Base-by-base conservation (phyloP, 495 filamentous ascomycete species). In the Penicillium atrosanguineum region DNA sequence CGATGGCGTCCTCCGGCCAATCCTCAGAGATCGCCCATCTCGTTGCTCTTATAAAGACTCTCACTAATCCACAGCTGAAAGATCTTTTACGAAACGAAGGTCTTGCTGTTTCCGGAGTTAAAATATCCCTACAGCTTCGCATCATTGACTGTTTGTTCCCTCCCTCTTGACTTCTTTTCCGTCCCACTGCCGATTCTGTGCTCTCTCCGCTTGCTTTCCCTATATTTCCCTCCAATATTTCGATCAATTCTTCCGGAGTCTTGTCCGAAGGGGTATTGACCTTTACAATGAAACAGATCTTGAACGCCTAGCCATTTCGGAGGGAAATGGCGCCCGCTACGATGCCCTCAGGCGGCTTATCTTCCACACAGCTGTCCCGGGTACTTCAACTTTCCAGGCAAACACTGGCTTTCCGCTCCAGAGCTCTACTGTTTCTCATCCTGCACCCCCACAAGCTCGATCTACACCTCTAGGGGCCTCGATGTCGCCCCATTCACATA, bases 91-190 rank as follows among this genome's bases (percentile, higher is more conserved):
- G 79, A 38, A 71, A 73, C 50, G 87, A 93, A 65, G 79, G 82
- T 25, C 77, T 93, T 16, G 74, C 78, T 31, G 84, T 89, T 37
- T 87, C 83, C 25, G 94, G 94, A 8, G 83, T 90, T 53, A 98
- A 98, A 72, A 77, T 82, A 25, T 78, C 86, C 18, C 72, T 97
- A 39, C 91, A 95, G 67, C 68, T 70, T 23, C 86, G 92, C 53
- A 85, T 97, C 44, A 83, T 86, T 54, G 65, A 80, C 25, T 81
- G 94, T 97, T 75, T 68, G 88, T 83, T 28, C n/a, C 26, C 15
- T 49, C 47, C 44, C 51, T 53, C 53, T 59, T 28, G 40, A 39
- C 54, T 41, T 46, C 50, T n/a, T 59, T 45, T 46, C 46, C 38
- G 40, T 21, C 21, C 46, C 61, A 39, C 49, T 28, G 34, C 23